phyloP scores from a whole-genome alignment of 495 filamentous ascomycete genomes.

The Penicillium cinerascens region DNA sequence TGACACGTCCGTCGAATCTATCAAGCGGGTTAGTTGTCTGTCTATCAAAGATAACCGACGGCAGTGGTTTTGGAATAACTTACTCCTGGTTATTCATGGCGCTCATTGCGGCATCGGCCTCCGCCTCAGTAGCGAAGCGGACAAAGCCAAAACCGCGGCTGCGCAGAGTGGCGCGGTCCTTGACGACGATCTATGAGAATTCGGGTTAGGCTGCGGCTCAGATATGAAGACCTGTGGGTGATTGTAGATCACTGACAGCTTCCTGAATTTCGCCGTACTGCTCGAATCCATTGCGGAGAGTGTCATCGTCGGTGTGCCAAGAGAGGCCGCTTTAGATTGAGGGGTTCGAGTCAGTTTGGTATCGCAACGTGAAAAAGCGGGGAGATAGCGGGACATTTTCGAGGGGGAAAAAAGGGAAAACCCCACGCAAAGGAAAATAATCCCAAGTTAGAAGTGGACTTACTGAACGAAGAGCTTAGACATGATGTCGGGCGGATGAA shows the following conservation, averaged over 20 bases:
- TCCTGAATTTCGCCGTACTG: constrained; percentile 86
- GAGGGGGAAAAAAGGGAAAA: not conserved
- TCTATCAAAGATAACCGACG: not conserved
- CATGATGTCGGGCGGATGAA: constrained; percentile 13
- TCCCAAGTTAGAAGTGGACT: not conserved
- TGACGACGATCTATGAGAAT: constrained; percentile 78
- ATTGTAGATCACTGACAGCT: constrained; percentile 62
- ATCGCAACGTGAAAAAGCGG: not conserved
- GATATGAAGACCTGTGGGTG: constrained; percentile 3
- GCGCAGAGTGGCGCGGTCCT: constrained; percentile 92
- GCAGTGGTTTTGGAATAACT: constrained; percentile 21
- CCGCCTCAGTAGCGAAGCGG: constrained; percentile 73
- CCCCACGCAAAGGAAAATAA: not conserved
- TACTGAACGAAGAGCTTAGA: constrained; percentile 33
- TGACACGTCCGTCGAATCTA: constrained; percentile 93
- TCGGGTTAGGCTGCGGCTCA: constrained; percentile 2
- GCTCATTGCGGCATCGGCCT: constrained; percentile 76
- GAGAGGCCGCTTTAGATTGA: constrained; percentile 72
- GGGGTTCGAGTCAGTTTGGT: not conserved
- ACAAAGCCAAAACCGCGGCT: constrained; percentile 98
- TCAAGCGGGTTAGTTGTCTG: not conserved
- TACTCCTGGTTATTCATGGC: constrained; percentile 95
- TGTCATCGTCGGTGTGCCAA: constrained; percentile 91
- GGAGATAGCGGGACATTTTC: not conserved
- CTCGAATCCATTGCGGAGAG: constrained; percentile 81